Evolutionary conservation across 331 rosid genomes (phyloP).

Genomic region (Rhamnella rubrinervis): DNA sequence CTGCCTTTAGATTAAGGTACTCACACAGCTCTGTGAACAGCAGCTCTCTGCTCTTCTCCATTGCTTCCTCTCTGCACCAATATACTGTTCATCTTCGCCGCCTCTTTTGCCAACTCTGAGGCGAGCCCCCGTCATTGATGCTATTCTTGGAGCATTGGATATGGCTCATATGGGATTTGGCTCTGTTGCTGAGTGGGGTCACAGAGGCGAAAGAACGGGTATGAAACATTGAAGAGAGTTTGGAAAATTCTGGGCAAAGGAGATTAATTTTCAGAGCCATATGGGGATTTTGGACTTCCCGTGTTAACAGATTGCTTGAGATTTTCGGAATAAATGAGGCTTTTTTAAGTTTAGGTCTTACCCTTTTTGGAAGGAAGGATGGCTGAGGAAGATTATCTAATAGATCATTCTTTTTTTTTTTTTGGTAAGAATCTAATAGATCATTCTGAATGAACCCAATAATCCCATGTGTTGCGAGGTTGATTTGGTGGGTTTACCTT

Average conservation of each 20-base stretch:
- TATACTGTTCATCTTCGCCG: constrained; percentile 42
- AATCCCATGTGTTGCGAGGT: too few species aligned
- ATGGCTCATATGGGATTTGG: constrained; percentile 32
- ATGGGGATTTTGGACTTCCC: background rate
- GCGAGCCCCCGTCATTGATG: constrained; percentile 56
- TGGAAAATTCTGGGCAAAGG: constrained; percentile 12
- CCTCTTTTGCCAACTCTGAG: constrained; percentile 47
- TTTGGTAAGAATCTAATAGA: too few species aligned
- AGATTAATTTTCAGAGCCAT: constrained; percentile 43
- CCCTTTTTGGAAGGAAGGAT: background rate
- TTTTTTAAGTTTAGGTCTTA: background rate
- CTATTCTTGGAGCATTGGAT: constrained; percentile 35
- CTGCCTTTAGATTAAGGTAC: constrained; percentile 44
- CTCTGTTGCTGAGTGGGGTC: constrained; percentile 20
- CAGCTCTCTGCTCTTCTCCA: constrained; percentile 64
- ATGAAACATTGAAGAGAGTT: constrained; percentile 17
- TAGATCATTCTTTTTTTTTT: too few species aligned
- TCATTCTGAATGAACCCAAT: too few species aligned
- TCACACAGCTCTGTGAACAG: constrained; percentile 60
- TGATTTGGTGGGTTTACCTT: too few species aligned
- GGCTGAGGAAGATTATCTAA: too few species aligned
- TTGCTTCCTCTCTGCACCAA: constrained; percentile 53
- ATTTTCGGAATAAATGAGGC: background rate
- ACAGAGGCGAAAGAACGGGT: constrained; percentile 3
- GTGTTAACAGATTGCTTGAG: background rate